Conservation (phyloP, 768 basidiomycete genomes). For the Rhodosporidiobolus odoratus region DNA sequence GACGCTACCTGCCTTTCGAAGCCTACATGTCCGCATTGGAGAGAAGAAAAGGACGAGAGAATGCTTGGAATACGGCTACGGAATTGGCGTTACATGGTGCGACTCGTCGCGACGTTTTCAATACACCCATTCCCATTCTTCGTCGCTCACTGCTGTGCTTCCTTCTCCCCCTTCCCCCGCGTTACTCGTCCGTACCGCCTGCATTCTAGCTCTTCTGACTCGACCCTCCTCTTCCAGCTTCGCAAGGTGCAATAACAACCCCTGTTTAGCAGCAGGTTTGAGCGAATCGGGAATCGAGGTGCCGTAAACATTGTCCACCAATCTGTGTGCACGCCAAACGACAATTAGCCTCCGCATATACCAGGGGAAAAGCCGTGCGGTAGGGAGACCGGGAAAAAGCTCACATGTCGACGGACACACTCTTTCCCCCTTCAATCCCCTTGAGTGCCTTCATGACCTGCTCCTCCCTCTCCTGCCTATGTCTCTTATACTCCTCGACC, state of each 20-base stretch:
- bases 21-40: background rate
- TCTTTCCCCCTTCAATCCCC: conserved; percentile 46
- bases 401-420: too few relatives aligned
- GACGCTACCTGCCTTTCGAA: too few relatives aligned
- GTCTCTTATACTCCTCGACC: conserved; percentile 68
- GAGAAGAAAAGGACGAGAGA: background rate
- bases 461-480: conserved; percentile 72
- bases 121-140: conserved; percentile 1
- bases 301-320: conserved; percentile 62
- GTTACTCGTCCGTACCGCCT: conserved; percentile 21
- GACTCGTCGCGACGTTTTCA: background rate
- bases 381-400: background rate
- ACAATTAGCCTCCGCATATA: background rate
- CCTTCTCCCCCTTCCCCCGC: background rate
- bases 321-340: conserved; percentile 63
- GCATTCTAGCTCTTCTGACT: too few relatives aligned
- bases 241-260: conserved; percentile 63
- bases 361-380: background rate
- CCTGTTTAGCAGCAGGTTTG: conserved; percentile 66
- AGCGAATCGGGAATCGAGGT: conserved; percentile 61
- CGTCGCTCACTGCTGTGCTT: background rate
- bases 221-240: conserved; percentile 66
- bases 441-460: conserved; percentile 57
- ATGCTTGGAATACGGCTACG: background rate
- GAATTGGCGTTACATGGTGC: too few relatives aligned